These are phyloP conservation scores for Sugiyamaella valdiviana DNA, from an alignment of 805 yeast genomes.

Conservation along the genomic window DNA sequence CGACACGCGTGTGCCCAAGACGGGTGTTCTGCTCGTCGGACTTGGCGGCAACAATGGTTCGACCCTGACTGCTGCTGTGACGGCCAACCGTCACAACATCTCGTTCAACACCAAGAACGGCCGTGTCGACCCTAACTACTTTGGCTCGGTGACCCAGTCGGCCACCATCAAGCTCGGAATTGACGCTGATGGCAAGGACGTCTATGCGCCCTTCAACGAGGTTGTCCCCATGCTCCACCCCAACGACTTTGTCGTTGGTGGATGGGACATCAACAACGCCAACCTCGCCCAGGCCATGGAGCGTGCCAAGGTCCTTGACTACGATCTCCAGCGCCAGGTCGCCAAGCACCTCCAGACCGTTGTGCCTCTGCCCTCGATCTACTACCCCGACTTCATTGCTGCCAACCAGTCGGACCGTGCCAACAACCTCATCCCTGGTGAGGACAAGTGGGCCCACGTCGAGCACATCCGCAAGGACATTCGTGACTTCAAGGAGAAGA, in stretches of 20 bases:
- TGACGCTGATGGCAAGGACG: slow-evolving; percentile 74
- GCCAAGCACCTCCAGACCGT: slow-evolving; percentile 53
- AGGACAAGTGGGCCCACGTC: slow-evolving; percentile 83
- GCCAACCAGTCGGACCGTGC: slow-evolving; percentile 91
- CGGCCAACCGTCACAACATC: slow-evolving; percentile 77
- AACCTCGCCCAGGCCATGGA: slow-evolving; percentile 72
- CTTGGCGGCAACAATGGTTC: slow-evolving; percentile 97
- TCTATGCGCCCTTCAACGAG: slow-evolving; percentile 87
- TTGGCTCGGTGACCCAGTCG: slow-evolving; percentile 91
- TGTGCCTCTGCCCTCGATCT: slow-evolving; percentile 75
- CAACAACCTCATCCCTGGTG: slow-evolving; percentile 68
- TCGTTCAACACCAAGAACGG: slow-evolving; percentile 81
- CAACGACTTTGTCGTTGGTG: slow-evolving; percentile 81
- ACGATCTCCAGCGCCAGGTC: slow-evolving; percentile 73
- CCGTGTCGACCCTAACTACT: slow-evolving; percentile 69
- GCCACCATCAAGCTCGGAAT: slow-evolving; percentile 87
- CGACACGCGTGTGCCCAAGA: slow-evolving; percentile 72
- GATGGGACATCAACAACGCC: slow-evolving; percentile 85
- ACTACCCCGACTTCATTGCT: slow-evolving; percentile 95
- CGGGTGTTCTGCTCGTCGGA: slow-evolving; percentile 88
- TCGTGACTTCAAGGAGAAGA: slow-evolving; percentile 61
- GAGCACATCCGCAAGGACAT: slow-evolving; percentile 82
- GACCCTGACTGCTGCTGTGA: slow-evolving; percentile 75
- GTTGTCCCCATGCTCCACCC: slow-evolving; percentile 85
- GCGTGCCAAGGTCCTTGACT: slow-evolving; percentile 82